Evolutionary conservation across 441 rosid genomes (phyloP).

Genomic region (Erysimum cheiri): DNA sequence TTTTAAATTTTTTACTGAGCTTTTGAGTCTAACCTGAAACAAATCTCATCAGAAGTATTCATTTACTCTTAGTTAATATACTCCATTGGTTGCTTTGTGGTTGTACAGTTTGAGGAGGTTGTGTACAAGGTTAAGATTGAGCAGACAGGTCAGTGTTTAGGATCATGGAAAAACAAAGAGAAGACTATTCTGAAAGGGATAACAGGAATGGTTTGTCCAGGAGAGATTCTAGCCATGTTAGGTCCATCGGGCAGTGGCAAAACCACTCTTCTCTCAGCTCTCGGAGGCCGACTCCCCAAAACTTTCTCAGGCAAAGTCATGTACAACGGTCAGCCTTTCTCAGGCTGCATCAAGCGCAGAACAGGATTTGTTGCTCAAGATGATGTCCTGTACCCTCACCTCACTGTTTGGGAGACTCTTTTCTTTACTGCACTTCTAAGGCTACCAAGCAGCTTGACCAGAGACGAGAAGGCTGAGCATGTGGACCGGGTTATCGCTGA

Average conservation of each 20-base stretch:
- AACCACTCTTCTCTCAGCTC: slow-evolving; percentile 95
- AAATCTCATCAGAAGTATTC: slow-evolving; percentile 11
- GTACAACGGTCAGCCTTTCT: slow-evolving; percentile 87
- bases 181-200: slow-evolving; percentile 82
- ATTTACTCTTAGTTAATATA: not conserved
- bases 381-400: slow-evolving; percentile 86
- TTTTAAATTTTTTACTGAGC: slow-evolving; percentile 15
- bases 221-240: slow-evolving; percentile 91
- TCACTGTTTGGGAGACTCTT: slow-evolving; percentile 87
- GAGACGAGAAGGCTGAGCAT: slow-evolving; percentile 71
- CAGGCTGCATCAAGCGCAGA: slow-evolving; percentile 69
- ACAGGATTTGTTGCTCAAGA: slow-evolving; percentile 94
- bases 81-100: slow-evolving; percentile 15
- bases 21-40: slow-evolving; percentile 11
- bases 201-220: slow-evolving; percentile 84
- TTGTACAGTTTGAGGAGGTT: slow-evolving; percentile 85
- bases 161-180: slow-evolving; percentile 65
- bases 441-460: slow-evolving; percentile 65
- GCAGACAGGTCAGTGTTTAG: slow-evolving; percentile 55
- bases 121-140: slow-evolving; percentile 82
- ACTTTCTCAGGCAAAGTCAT: slow-evolving; percentile 78
- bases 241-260: slow-evolving; percentile 99
- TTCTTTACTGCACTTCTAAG: slow-evolving; percentile 86
- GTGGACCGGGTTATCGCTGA: slow-evolving; percentile 78
- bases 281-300: slow-evolving; percentile 85